These are phyloP conservation scores for Acanthamoeba royreba DNA, from an alignment of 208 protist species.

Conservation along the genomic window DNA sequence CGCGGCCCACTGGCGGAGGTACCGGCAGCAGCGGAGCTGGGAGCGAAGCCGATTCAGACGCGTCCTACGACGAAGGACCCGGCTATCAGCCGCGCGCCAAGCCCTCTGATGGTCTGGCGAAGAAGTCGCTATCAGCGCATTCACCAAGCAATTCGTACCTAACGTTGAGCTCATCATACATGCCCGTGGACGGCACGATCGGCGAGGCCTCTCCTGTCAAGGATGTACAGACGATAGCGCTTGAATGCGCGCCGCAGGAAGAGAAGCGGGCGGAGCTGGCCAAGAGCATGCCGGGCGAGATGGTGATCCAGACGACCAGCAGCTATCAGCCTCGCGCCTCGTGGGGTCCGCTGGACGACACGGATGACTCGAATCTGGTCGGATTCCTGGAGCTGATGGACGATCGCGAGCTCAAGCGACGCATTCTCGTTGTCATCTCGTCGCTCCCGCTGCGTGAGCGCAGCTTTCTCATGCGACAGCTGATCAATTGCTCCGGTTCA, in stretches of 20 bases:
- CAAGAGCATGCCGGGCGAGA: too few relatives aligned
- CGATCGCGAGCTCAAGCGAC: neutral
- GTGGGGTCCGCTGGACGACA: too few relatives aligned
- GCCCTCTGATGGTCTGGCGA: neutral
- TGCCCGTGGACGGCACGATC: neutral
- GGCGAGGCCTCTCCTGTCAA: neutral
- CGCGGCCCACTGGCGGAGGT: neutral
- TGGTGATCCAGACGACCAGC: too few relatives aligned
- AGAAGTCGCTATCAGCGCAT: neutral
- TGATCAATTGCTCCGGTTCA: neutral
- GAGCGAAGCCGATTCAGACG: neutral
- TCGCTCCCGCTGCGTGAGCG: neutral
- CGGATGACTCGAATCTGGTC: neutral
- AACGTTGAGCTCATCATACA: neutral
- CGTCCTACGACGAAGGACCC: neutral
- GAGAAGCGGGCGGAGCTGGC: too few relatives aligned
- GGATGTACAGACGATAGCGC: neutral
- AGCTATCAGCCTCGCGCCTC: too few relatives aligned
- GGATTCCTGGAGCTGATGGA: neutral
- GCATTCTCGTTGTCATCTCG: neutral
- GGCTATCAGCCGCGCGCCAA: neutral
- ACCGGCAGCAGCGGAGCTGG: neutral
- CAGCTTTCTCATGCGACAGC: neutral
- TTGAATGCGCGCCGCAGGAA: too few relatives aligned
- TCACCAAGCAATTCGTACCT: neutral